A percentile compares a stretch with the other conserved stretches of the same genome.
These are phyloP conservation scores for Penicillium sclerotigenum DNA, from an alignment of 2,329 filamentous ascomycete genomes.

Conservation along the genomic window DNA sequence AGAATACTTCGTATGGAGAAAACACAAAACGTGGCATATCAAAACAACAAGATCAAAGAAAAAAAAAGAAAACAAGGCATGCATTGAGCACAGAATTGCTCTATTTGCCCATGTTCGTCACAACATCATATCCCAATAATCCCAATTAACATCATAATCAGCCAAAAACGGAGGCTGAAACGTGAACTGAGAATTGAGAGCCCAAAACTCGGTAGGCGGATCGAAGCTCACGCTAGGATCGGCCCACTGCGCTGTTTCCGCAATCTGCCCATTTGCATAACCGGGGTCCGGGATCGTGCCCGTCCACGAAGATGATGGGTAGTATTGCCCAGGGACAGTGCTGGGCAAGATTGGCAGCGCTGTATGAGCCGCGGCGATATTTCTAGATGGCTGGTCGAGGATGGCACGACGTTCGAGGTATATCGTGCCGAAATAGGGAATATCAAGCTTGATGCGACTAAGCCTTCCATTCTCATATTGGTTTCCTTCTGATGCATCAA, in stretches of 20 bases:
- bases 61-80: background rate
- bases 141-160: slow-evolving; percentile 9
- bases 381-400: background rate
- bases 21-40: background rate
- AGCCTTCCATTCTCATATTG: background rate
- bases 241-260: background rate
- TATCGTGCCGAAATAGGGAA: slow-evolving; percentile 13
- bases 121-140: background rate
- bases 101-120: background rate
- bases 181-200: slow-evolving; percentile 6
- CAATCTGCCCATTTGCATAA: background rate
- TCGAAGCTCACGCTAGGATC: background rate
- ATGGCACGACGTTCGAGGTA: slow-evolving; percentile 1
- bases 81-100: too few species aligned
- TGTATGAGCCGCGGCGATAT: background rate
- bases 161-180: slow-evolving; percentile 7
- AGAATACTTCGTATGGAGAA: too few species aligned
- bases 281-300: background rate
- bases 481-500: background rate
- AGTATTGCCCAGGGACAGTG: background rate
- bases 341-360: background rate
- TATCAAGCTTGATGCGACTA: slow-evolving; percentile 9
- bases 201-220: slow-evolving; percentile 8
- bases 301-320: background rate
- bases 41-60: background rate